Base-by-base conservation (phyloP, 2,329 filamentous ascomycete genomes). In the Sporothrix pallida region DNA sequence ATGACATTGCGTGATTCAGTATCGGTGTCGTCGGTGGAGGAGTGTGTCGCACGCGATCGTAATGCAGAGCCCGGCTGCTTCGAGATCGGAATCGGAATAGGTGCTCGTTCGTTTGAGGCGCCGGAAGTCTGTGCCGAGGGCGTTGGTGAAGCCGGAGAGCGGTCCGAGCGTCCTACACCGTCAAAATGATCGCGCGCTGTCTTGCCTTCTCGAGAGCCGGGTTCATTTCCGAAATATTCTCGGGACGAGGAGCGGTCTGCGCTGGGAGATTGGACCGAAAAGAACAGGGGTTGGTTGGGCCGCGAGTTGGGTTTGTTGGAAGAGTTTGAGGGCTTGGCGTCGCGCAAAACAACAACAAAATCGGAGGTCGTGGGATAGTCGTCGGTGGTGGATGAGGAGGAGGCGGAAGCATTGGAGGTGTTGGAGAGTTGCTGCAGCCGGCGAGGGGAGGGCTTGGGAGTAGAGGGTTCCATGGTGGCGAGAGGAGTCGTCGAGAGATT, bases 301-400 rank as follows among this genome's bases (percentile, higher is more conserved):
- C 70, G 75, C 23, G 58, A 37, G 4, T 50, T 12, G 23, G 70
- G 17, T 3, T 62, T 17, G 26, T 65, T 70, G 13, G 20, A 20
- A 13, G 71, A 52, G 31, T 58, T 31, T 26, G 65, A 9, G 52
- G 48, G 75, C 7, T 48, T 71, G 23, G 65, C 48, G 15, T 76
- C 73, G 60, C 71, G 75, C n/a, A 76, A 60, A 13, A 73, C 74
- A 3, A 74, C 75, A 23, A 74, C 72, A 50, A 76, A 75, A 23
- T 76, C 74, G 31, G 70, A 65, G 8, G 74, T 52, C 7, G 63
- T 20, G n/a, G 72, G 74, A 17, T 73, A 72, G 72, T 63, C 69
- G 60, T 73, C 48, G n/a, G 72, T 23, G 10, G 70, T 50, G 13
- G 73, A 62, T 46, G 54, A 72, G 2, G 75, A 70, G 54, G 74